Conservation (phyloP, 2,329 filamentous ascomycete genomes). For the Aspergillus uvarum region DNA sequence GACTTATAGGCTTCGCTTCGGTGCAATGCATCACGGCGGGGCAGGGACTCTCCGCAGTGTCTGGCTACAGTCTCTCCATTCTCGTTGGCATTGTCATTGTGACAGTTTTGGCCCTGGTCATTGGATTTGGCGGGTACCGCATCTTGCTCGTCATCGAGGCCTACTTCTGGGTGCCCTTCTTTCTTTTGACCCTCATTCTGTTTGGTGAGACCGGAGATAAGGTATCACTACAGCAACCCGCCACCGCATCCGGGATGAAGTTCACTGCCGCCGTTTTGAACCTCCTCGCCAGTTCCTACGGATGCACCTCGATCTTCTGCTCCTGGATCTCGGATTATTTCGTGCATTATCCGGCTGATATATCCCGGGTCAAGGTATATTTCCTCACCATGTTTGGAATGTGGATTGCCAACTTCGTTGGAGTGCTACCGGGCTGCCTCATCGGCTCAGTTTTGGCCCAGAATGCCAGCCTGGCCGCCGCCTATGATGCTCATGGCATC, state of each 20-base stretch:
- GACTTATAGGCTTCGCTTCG: constrained; percentile 7
- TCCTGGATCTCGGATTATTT: constrained; percentile 8
- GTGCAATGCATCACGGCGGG: constrained; percentile 8
- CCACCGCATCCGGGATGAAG: background rate
- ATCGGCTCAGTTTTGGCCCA: constrained; percentile 1
- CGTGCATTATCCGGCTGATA: constrained; percentile 6
- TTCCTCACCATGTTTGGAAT: constrained; percentile 7
- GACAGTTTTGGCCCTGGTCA: constrained; percentile 2
- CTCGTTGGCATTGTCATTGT: constrained; percentile 9
- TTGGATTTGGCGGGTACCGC: constrained; percentile 1
- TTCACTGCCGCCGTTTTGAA: constrained; percentile 5
- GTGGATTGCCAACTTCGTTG: constrained; percentile 1
- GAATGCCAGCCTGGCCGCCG: background rate
- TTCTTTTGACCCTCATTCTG: constrained; percentile 7
- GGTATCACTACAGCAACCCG: background rate
- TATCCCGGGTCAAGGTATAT: constrained; percentile 9
- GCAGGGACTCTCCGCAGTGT: constrained; percentile 4
- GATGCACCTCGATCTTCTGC: constrained; percentile 3
- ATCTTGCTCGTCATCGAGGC: constrained; percentile 3
- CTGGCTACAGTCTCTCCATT: constrained; percentile 1
- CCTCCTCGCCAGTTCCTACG: constrained; percentile 5
- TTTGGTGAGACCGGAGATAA: constrained; percentile 6
- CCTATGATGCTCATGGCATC: constrained; percentile 7
- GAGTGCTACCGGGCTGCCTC: constrained; percentile 4
- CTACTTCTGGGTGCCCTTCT: constrained; percentile 9